Evolutionary conservation across 2,329 filamentous ascomycete species (phyloP).

Genomic region (Talaromyces sp.): DNA sequence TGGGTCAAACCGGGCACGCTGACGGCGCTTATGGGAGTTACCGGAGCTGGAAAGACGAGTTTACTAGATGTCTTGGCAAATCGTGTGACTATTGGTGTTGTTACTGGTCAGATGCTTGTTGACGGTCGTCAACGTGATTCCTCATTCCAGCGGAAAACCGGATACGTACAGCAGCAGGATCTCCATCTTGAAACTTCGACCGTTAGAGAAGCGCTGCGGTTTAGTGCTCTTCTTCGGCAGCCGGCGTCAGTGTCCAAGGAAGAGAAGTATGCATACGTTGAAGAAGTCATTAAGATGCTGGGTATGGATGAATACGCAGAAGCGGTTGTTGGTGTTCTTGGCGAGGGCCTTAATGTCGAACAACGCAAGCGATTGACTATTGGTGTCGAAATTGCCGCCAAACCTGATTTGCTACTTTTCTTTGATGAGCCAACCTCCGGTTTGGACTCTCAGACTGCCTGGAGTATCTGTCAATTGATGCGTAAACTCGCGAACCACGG

Average conservation of each 20-base stretch:
- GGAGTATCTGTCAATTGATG: constrained; percentile 83
- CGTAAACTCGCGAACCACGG: constrained; percentile 87
- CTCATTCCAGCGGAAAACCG: constrained; percentile 87
- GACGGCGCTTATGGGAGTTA: constrained; percentile 86
- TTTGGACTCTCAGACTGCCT: constrained; percentile 88
- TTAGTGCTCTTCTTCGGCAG: constrained; percentile 82
- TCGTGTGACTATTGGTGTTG: constrained; percentile 82
- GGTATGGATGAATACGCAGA: constrained; percentile 90
- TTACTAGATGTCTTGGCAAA: constrained; percentile 81
- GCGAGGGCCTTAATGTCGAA: constrained; percentile 68
- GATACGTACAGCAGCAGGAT: constrained; percentile 91
- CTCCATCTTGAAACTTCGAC: constrained; percentile 80
- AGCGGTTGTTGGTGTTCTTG: constrained; percentile 83
- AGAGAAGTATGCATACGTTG: constrained; percentile 84
- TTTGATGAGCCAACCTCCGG: constrained; percentile 94
- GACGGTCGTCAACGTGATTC: constrained; percentile 70
- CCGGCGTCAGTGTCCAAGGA: constrained; percentile 65
- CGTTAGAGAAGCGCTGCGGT: constrained; percentile 82
- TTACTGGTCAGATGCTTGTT: constrained; percentile 79
- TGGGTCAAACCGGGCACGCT: constrained; percentile 92
- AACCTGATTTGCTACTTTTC: constrained; percentile 84
- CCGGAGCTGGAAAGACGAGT: constrained; percentile 88
- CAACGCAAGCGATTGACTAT: constrained; percentile 79
- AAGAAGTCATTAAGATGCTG: constrained; percentile 84
- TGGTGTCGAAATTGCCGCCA: constrained; percentile 91